Base-by-base conservation (phyloP, 2,329 filamentous ascomycete genomes). In the Colletotrichum karsti region DNA sequence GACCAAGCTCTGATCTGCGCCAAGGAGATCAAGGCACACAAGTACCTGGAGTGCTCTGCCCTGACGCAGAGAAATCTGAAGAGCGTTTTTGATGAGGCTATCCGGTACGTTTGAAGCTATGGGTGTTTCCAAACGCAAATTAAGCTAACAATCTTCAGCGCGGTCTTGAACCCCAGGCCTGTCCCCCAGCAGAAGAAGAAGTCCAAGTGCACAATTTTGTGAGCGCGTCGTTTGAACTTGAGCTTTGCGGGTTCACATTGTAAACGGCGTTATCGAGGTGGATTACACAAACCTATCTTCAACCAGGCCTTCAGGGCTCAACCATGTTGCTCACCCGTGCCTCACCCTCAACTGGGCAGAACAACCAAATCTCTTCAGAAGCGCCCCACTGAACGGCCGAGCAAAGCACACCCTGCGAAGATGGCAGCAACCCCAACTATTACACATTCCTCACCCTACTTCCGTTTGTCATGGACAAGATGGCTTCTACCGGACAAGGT, bases 81-180 rank as follows among this genome's bases (percentile, higher is more conserved):
- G 91, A 97, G 94, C 76, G 96, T 99, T 54, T 99, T 99, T 78
- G 96, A 99, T 78, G 95, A 98, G 83, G 96, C 96, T 35, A 99
- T 99, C 78, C 92, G 96, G 96, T 98, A 84, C 74, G 91, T 83
- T 63, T 50, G 13, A 26, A 46, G 8, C 9, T 48, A 69, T 72
- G 44, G 48, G 74, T 72, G 9, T 20, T 6, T 15, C 22, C 44
- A 2, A 48, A 73, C 71, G 69, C 72, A 57, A 75, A 63, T 55
- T 63, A 44, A 42, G 58, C 61, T 73, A 70, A 71, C 76, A 63
- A 70, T 69, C 13, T 18, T 13, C 74, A 93, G 91, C 75, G 91
- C 91, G 70, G 91, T 93, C 54, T 83, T 94, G 69, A 92, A 91
- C 81, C 91, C 92, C 65, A 84, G 88, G 73, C 89, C 89, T 20